Percentiles rank a stretch among this genome's conserved stretches.
Evolutionary conservation across 208 protist genomes (phyloP).

Genomic region (Leishmania aethiopica): DNA sequence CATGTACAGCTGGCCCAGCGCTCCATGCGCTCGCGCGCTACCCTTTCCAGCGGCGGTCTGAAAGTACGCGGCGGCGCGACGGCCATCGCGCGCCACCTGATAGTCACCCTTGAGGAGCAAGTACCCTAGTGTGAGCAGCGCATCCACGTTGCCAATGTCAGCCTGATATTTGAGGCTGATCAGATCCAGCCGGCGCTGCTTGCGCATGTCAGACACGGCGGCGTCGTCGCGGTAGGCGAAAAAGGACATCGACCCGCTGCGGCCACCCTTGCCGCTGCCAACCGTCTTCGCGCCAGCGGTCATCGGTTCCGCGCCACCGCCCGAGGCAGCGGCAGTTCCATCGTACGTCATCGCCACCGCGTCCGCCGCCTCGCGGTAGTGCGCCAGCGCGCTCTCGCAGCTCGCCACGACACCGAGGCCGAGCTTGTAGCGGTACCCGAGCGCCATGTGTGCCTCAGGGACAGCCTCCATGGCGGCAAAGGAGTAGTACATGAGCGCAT

Average conservation of each 20-base stretch:
- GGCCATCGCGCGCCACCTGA: constrained; percentile 51
- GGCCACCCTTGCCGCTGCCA: constrained; percentile 12
- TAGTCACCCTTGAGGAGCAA: constrained; percentile 51
- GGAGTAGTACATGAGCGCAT: constrained; percentile 77
- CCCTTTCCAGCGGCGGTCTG: constrained; percentile 38
- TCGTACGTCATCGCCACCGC: constrained; percentile 74
- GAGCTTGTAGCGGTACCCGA: constrained; percentile 74
- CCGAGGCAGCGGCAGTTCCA: constrained; percentile 24
- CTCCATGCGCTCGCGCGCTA: constrained; percentile 43
- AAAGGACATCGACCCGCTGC: constrained; percentile 13
- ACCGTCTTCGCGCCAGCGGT: constrained; percentile 19
- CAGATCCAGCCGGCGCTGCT: constrained; percentile 31
- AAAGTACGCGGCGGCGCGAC: constrained; percentile 48
- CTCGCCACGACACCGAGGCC: constrained; percentile 54
- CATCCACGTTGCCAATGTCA: constrained; percentile 43
- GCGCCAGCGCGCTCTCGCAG: constrained; percentile 61
- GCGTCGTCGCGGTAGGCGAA: constrained; percentile 34
- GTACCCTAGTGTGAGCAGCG: constrained; percentile 65
- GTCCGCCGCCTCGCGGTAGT: constrained; percentile 76
- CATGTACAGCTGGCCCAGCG: constrained; percentile 76
- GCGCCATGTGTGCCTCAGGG: constrained; percentile 75
- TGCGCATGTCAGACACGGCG: constrained; percentile 12
- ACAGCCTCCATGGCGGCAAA: constrained; percentile 78
- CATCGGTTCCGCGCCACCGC: constrained; percentile 3
- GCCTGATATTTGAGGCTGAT: constrained; percentile 60